phyloP scores from a whole-genome alignment of 1,284 basidiomycete genomes.

The Cryptococcus sp. region DNA sequence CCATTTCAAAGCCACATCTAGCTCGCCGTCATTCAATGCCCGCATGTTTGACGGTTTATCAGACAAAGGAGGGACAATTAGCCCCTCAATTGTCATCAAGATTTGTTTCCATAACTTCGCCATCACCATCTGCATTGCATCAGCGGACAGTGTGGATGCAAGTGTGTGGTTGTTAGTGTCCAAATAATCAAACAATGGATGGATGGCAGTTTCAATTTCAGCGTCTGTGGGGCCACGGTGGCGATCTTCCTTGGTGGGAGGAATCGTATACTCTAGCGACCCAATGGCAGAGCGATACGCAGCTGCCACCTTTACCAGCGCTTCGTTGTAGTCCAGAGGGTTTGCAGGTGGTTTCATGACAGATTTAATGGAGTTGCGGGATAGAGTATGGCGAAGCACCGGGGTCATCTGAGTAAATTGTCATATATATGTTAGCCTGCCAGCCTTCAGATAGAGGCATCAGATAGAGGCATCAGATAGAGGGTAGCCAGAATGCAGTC shows the following conservation, averaged over 20 bases:
- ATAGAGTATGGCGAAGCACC: slow-evolving; percentile 85
- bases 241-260: slow-evolving; percentile 54
- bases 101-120: slow-evolving; percentile 96
- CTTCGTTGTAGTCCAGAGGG: slow-evolving; percentile 69
- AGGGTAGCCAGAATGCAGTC: slow-evolving; percentile 1
- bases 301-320: slow-evolving; percentile 64
- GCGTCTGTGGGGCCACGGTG: slow-evolving; percentile 79
- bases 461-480: too few relatives aligned
- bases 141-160: slow-evolving; percentile 77
- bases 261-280: slow-evolving; percentile 67
- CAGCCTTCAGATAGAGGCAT: too few relatives aligned
- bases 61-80: slow-evolving; percentile 88
- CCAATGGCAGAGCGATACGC: slow-evolving; percentile 62
- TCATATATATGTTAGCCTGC: too few relatives aligned
- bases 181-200: slow-evolving; percentile 92
- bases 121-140: slow-evolving; percentile 91
- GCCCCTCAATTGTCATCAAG: slow-evolving; percentile 75
- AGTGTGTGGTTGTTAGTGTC: slow-evolving; percentile 90
- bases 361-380: slow-evolving; percentile 69
- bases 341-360: slow-evolving; percentile 61
- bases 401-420: slow-evolving; percentile 76
- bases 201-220: slow-evolving; percentile 91
- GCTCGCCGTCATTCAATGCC: slow-evolving; percentile 87
- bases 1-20: slow-evolving; percentile 98
- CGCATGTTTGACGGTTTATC: slow-evolving; percentile 88